Conservation (phyloP, 139 green algal genomes). For the Edaphochlamys debaryana region DNA sequence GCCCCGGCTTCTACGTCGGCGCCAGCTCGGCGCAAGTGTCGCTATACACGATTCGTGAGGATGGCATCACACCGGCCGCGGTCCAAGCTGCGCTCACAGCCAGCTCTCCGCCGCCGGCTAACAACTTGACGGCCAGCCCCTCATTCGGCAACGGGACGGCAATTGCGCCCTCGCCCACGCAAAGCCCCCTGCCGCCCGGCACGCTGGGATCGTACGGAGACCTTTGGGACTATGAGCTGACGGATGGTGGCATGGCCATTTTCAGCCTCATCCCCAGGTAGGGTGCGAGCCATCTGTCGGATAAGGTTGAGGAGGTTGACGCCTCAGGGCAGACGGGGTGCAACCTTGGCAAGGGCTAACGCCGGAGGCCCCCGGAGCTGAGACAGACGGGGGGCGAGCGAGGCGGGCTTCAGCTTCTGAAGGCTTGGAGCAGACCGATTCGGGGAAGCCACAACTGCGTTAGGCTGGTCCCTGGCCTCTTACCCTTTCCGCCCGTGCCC, state of each 20-base stretch:
- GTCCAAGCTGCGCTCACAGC: neutral
- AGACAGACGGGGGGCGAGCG: too few relatives aligned
- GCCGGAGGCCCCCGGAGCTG: neutral
- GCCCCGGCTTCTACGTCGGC: neutral
- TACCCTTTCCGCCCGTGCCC: too few relatives aligned
- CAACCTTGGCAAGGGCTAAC: neutral
- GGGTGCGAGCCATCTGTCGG: neutral
- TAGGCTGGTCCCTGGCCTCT: too few relatives aligned
- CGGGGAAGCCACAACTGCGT: too few relatives aligned
- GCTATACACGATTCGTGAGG: neutral
- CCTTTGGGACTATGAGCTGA: neutral
- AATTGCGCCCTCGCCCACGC: too few relatives aligned
- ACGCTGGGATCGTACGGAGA: neutral
- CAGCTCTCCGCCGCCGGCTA: neutral
- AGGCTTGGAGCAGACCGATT: neutral
- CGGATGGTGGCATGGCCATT: neutral
- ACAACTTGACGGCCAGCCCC: neutral
- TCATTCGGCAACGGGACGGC: neutral
- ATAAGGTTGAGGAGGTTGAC: too few relatives aligned
- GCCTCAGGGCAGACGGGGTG: too few relatives aligned
- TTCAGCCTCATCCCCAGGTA: slow-evolving; percentile 10
- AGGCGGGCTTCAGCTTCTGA: neutral
- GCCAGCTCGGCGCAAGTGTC: neutral
- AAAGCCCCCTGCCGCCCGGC: too few relatives aligned
- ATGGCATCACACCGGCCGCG: neutral